Conservation (phyloP, 169 alveolate genomes). For the Babesia ovis region DNA sequence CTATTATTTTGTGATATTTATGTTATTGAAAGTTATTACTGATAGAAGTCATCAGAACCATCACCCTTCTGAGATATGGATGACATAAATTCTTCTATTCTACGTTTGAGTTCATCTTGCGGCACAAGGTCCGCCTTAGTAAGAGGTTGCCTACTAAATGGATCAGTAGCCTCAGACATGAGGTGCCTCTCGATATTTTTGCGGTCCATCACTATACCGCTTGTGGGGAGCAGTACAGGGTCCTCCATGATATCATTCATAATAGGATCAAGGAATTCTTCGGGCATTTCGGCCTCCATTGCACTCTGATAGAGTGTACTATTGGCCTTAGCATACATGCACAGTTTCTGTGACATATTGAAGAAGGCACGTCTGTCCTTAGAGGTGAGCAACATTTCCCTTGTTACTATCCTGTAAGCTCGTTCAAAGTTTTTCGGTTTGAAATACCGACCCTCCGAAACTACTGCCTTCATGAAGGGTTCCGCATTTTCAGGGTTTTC, state of each 20-base stretch:
- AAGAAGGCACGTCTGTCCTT: slow-evolving; percentile 40
- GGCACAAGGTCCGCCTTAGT: slow-evolving; percentile 85
- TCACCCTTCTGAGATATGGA: slow-evolving; percentile 53
- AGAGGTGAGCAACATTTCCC: slow-evolving; percentile 73
- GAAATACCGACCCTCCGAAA: slow-evolving; percentile 79
- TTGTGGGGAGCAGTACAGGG: slow-evolving; percentile 90
- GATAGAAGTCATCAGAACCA: slow-evolving; percentile 13
- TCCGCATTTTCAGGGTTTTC: slow-evolving; percentile 24
- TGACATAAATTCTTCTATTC: slow-evolving; percentile 72
- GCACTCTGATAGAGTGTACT: slow-evolving; percentile 58
- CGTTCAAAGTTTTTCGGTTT: slow-evolving; percentile 75
- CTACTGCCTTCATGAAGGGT: slow-evolving; percentile 66
- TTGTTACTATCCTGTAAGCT: slow-evolving; percentile 76
- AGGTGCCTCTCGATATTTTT: slow-evolving; percentile 88
- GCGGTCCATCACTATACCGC: slow-evolving; percentile 87
- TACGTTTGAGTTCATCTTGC: slow-evolving; percentile 82
- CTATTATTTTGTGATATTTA: too few relatives aligned
- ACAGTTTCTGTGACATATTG: slow-evolving; percentile 42
- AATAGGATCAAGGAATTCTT: slow-evolving; percentile 89
- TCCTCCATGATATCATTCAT: slow-evolving; percentile 89
- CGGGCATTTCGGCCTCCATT: slow-evolving; percentile 82
- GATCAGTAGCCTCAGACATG: slow-evolving; percentile 90
- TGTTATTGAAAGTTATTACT: neutral
- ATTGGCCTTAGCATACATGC: slow-evolving; percentile 63
- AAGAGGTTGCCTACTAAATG: slow-evolving; percentile 90